These are phyloP conservation scores for Mycena metata DNA, from an alignment of 768 basidiomycete species.

Conservation along the genomic window DNA sequence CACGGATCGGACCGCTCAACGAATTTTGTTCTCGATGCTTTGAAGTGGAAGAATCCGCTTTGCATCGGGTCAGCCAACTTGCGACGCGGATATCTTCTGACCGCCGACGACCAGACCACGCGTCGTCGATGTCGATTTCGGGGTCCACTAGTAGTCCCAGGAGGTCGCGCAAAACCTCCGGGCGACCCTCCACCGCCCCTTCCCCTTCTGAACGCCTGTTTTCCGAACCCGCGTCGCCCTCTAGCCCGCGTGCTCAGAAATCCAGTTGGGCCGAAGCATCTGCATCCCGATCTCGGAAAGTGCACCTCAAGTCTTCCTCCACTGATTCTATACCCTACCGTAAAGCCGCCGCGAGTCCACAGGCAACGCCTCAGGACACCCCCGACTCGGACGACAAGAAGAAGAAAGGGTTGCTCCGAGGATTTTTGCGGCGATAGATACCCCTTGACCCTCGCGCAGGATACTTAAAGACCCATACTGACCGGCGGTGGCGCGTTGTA, in stretches of 20 bases:
- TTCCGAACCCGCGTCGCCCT: slow-evolving; percentile 36
- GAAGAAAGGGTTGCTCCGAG: slow-evolving; percentile 58
- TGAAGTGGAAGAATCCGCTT: slow-evolving; percentile 78
- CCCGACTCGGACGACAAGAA: slow-evolving; percentile 57
- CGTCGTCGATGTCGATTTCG: slow-evolving; percentile 33
- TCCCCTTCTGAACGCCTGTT: slow-evolving; percentile 51
- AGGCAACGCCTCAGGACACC: slow-evolving; percentile 45
- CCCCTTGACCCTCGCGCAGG: slow-evolving; percentile 12
- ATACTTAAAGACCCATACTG: slow-evolving; percentile 30
- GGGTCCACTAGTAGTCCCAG: slow-evolving; percentile 28
- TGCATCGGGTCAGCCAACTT: slow-evolving; percentile 72
- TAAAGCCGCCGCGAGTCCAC: slow-evolving; percentile 37
- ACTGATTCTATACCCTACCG: slow-evolving; percentile 65
- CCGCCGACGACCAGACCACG: slow-evolving; percentile 40
- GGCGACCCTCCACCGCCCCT: slow-evolving; percentile 65
- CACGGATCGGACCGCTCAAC: slow-evolving; percentile 59
- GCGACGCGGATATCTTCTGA: slow-evolving; percentile 55
- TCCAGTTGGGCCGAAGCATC: slow-evolving; percentile 41
- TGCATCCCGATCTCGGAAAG: slow-evolving; percentile 41
- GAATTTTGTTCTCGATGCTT: slow-evolving; percentile 74
- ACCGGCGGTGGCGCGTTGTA: slow-evolving; percentile 31
- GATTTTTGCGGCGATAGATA: slow-evolving; percentile 57
- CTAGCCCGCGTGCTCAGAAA: slow-evolving; percentile 37
- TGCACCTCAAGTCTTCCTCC: slow-evolving; percentile 67
- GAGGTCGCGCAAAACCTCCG: slow-evolving; percentile 42